Base-by-base conservation (phyloP, 1,284 basidiomycete genomes). In the Neonothopanus nambi region DNA sequence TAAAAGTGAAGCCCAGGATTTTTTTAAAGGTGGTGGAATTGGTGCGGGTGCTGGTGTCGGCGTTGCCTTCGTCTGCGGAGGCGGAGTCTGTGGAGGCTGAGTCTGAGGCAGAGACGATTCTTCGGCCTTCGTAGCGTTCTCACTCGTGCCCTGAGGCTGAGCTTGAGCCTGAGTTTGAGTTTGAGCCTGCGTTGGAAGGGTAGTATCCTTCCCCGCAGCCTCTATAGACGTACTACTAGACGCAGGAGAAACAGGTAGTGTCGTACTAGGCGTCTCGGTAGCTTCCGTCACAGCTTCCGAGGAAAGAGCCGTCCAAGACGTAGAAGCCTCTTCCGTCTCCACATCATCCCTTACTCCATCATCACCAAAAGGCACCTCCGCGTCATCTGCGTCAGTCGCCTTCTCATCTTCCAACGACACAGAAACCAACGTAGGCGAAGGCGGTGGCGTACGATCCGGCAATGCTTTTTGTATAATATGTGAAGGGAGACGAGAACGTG, bases 1-100 rank as follows among this genome's bases (percentile, higher is more conserved):
- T 35, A 93, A 74, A 21, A 93, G 80, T 2, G 88, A 87, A 0
- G 91, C 89, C 87, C 88, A 94, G 3, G 86, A 88, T 61, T 83
- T 85, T 64, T 83, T 87, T 18, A 67, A 65, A 15, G 72, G 64
- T 11, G 74, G 63, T 21, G 71, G 60, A 28, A 73, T 63, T 8
- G 66, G 53, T 23, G 72, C 44, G 8, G 66, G 47, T 26, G 72
- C 60, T 23, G 67, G 55, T 11, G 65, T 50, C 8, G 67, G 35
- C 44, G 48, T 28, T 48, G 38, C 23, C 30, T 41, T 30, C 57
- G 38, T n/a, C n/a, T 36, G 44, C 36, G 56, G 38, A 24, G 36
- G 41, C 51, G 37, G 36, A 40, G 52, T 42, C 26, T 37, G 41
- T 8, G 3, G 45, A 37, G 23, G 62, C 30, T 11, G 56, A 36